Evolutionary conservation across 805 yeast species (phyloP), one percentile per base, ranked within the genome.

Genomic region (Myxozyma vanderwaltii): DNA sequence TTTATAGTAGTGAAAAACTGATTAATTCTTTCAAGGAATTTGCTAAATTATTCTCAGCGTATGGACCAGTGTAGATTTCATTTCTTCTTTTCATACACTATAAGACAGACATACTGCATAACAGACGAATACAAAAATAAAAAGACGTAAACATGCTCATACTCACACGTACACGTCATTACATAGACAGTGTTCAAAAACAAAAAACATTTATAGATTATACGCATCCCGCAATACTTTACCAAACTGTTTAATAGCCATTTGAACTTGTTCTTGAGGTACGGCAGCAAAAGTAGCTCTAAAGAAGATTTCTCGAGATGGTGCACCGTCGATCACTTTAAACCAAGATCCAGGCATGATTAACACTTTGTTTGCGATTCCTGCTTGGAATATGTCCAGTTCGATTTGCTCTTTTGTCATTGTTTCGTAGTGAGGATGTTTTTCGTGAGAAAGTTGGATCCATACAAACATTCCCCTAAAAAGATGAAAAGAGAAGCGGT

Each of bases 391-490:
- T 31, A 77, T 39, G 45, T 63, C 63, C 44, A 46, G 58, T 68
- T 76, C 80, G 40, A 75, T 62, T 31, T 58, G 66, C 24, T 56
- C 61, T 23, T 71, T 63, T 8, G 44, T 35, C 50, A 72, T 72
- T 7, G 58, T 61, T 64, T 67, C 68, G 31, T 59, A 66, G 67
- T 74, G 82, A 64, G 96, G 96, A 72, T 91, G 96, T 71, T 83
- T 81, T 15, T 90, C 71, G 47, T 91, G 87, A 71, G 89, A 95
- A 51, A 91, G 76, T 19, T 76, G 74, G 56, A 88, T 79, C 59
- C 91, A 86, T 74, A 88, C 86, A 74, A 89, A 88, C 96, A 88
- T 88, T 71, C 96, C 96, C 10, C 63, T 59, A 31, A 8, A 12
- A 6, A 27, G 15, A n/a, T n/a, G n/a, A 19, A 36, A 10, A 15